Percentiles rank a stretch among this genome's conserved stretches.
Evolutionary conservation across 768 basidiomycete genomes (phyloP).

Genomic region (Mrakia hoshinonis): DNA sequence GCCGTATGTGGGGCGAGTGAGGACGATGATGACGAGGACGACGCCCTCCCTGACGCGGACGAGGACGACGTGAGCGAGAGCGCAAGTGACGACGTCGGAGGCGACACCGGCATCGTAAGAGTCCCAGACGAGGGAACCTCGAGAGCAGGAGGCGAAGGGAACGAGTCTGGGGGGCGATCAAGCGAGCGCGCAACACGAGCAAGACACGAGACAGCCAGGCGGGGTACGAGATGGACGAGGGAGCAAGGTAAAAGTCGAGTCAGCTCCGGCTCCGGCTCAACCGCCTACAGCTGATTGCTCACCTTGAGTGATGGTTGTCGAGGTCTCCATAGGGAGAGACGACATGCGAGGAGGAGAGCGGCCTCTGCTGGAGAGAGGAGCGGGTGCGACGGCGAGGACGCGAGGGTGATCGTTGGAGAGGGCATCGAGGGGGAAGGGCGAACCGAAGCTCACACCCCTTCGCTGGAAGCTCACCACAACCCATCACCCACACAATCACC

Average conservation of each 20-base stretch:
- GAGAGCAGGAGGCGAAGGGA: neutral
- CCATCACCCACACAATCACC: no score
- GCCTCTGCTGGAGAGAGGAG: no score
- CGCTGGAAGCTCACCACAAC: no score
- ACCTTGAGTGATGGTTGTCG: no score
- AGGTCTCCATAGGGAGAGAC: no score
- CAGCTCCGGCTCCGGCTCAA: neutral
- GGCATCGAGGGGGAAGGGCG: no score
- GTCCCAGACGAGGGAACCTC: neutral
- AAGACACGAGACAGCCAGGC: neutral
- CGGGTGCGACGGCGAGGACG: no score
- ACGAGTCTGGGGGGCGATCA: neutral
- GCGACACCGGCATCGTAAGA: neutral
- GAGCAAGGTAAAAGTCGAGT: constrained; percentile 4
- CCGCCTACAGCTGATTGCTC: no score
- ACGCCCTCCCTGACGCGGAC: neutral
- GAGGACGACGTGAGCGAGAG: neutral
- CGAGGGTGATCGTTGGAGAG: no score
- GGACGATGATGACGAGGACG: neutral
- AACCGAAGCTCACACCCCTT: no score
- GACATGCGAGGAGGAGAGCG: no score
- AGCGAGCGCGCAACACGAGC: neutral
- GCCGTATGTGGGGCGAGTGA: neutral
- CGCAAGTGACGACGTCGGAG: constrained; percentile 2
- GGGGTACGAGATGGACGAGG: neutral